Conservation (phyloP, 257 asterid genomes). For the Scutellaria minor region DNA sequence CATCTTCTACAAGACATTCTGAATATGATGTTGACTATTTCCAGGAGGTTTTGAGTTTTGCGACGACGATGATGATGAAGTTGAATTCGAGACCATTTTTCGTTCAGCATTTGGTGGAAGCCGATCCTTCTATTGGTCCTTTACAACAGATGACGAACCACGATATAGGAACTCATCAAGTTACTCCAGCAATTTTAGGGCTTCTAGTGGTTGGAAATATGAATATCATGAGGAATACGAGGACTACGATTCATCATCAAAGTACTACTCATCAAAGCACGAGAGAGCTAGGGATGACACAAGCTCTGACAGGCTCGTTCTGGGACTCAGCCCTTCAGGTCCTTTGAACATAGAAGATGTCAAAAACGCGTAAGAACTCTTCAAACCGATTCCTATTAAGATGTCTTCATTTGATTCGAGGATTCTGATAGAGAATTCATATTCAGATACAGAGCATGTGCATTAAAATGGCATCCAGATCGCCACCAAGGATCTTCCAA, state of each 20-base stretch:
- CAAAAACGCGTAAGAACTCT: conserved; percentile 77
- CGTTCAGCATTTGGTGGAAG: conserved; percentile 64
- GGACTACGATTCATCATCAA: conserved; percentile 58
- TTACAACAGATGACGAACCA: conserved; percentile 56
- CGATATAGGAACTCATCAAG: conserved; percentile 54
- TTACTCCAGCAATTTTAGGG: conserved; percentile 50
- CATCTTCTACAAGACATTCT: conserved; percentile 18
- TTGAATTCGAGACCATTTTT: conserved; percentile 62
- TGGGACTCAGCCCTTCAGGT: conserved; percentile 81
- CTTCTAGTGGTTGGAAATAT: conserved; percentile 41
- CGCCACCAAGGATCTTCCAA: conserved; percentile 93
- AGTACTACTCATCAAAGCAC: conserved; percentile 48
- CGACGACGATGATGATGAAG: conserved; percentile 55
- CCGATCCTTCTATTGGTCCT: conserved; percentile 58
- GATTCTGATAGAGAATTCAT: conserved; percentile 18
- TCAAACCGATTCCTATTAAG: not conserved
- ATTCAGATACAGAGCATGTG: conserved; percentile 84
- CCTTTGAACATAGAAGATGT: conserved; percentile 81
- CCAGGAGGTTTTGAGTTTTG: conserved; percentile 62
- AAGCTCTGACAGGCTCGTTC: conserved; percentile 67
- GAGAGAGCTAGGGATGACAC: conserved; percentile 40
- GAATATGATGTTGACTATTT: conserved; percentile 24
- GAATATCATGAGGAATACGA: conserved; percentile 57
- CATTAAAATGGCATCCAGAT: conserved; percentile 98
- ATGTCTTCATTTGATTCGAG: not conserved